Evolutionary conservation across 768 basidiomycete species (phyloP).

Genomic region (Mrakia gelida): DNA sequence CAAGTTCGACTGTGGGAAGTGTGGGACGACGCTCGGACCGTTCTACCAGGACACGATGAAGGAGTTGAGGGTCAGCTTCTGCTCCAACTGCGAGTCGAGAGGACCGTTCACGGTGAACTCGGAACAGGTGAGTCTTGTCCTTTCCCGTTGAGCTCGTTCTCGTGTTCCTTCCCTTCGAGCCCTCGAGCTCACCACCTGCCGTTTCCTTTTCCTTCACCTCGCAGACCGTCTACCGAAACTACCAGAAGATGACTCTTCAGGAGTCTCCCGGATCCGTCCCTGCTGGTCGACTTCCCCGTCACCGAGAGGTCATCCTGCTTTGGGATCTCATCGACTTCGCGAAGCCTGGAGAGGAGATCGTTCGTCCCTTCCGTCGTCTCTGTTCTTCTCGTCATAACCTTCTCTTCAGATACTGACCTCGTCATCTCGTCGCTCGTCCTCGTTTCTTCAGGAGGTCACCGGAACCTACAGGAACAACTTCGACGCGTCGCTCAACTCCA

Average conservation of each 20-base stretch:
- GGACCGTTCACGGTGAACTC: conserved; percentile 96
- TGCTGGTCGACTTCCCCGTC: conserved; percentile 91
- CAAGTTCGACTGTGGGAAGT: conserved; percentile 96
- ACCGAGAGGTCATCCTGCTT: conserved; percentile 90
- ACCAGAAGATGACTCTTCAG: conserved; percentile 97
- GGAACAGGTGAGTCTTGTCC: conserved; percentile 63
- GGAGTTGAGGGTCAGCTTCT: conserved; percentile 91
- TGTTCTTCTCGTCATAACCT: neutral
- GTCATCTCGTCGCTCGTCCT: no score
- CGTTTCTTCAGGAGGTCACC: conserved; percentile 79
- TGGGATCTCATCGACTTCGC: conserved; percentile 99
- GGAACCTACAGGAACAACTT: conserved; percentile 99
- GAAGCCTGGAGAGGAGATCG: conserved; percentile 97
- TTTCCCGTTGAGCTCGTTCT: neutral
- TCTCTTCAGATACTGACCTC: neutral
- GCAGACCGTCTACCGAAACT: conserved; percentile 95
- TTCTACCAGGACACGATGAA: conserved; percentile 96
- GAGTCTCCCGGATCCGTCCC: conserved; percentile 97
- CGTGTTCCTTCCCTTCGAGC: neutral
- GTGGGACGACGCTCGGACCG: conserved; percentile 86
- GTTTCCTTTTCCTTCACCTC: neutral
- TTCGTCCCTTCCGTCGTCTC: conserved; percentile 53
- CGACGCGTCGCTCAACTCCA: conserved; percentile 93
- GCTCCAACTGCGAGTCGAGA: conserved; percentile 86
- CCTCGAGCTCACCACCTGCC: neutral